Conservation (phyloP, 208 protist genomes). For the Strigomonas galati region DNA sequence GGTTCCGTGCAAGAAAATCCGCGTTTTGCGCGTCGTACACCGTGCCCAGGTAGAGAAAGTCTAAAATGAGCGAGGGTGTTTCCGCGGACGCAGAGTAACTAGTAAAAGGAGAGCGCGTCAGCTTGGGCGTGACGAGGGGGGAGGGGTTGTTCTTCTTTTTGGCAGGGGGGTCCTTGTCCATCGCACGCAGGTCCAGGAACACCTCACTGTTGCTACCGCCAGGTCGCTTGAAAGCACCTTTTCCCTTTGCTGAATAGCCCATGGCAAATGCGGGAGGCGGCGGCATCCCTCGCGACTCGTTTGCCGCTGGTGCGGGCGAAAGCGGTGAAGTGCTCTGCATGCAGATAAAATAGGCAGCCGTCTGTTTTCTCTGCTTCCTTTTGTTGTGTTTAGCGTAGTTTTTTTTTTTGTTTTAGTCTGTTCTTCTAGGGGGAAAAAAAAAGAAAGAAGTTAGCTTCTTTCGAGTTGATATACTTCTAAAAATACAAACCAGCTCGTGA, state of each 20-base stretch:
- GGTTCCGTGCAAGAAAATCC: slow-evolving; percentile 51
- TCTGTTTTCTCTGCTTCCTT: too few species aligned
- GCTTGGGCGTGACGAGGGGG: background rate
- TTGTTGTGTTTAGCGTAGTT: too few species aligned
- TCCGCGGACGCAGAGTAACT: slow-evolving; percentile 13
- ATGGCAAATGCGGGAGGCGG: slow-evolving; percentile 4
- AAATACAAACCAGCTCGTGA: background rate
- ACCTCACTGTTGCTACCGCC: background rate
- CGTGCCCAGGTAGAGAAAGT: slow-evolving; percentile 78
- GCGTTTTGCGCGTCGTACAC: slow-evolving; percentile 75
- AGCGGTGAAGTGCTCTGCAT: background rate
- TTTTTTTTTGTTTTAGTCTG: too few species aligned
- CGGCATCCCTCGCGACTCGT: background rate
- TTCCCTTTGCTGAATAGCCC: slow-evolving; percentile 4
- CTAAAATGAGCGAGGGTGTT: slow-evolving; percentile 55
- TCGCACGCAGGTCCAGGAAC: background rate
- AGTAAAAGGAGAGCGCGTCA: background rate
- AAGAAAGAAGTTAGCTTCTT: too few species aligned
- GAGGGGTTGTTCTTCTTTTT: background rate
- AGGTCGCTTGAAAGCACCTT: background rate
- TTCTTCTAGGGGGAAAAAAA: too few species aligned
- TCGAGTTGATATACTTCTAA: background rate
- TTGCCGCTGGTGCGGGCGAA: too few species aligned
- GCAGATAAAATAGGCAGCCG: too few species aligned
- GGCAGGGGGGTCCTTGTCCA: background rate